A percentile compares a stretch with the other conserved stretches of the same genome.
Conservation (phyloP, 495 filamentous ascomycete species). For the Lasiosphaeria hispida region DNA sequence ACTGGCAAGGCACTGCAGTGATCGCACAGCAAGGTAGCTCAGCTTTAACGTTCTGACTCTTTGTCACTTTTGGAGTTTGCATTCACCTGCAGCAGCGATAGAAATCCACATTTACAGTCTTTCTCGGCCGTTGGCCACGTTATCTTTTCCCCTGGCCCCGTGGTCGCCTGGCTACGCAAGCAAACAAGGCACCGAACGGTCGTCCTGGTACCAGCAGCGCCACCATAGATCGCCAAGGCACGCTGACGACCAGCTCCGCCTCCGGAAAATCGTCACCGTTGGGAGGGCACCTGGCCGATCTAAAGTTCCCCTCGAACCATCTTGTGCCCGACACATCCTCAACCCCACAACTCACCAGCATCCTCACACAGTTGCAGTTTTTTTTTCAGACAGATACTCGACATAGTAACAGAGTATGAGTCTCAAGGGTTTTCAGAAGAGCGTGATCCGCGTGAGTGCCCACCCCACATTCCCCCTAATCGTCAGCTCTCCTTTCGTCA, state of each 20-base stretch:
- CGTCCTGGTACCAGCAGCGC: conserved; percentile 10
- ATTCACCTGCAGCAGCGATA: background rate
- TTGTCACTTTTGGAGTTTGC: background rate
- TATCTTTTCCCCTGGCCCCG: background rate
- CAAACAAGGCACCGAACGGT: conserved; percentile 1
- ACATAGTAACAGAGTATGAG: conserved; percentile 63
- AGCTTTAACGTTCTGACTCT: background rate
- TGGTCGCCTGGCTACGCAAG: background rate
- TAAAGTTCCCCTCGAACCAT: background rate
- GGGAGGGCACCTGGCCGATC: background rate
- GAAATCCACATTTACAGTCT: too few relatives aligned
- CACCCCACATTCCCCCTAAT: background rate
- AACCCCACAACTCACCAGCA: conserved; percentile 5
- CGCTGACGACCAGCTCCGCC: conserved; percentile 20
- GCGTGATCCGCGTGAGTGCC: conserved; percentile 68
- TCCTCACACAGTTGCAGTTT: background rate
- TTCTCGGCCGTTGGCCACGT: too few relatives aligned
- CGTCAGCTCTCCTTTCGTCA: background rate
- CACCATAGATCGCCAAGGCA: conserved; percentile 28
- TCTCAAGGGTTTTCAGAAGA: conserved; percentile 94
- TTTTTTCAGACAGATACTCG: background rate
- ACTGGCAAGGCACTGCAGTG: too few relatives aligned
- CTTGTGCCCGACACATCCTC: background rate
- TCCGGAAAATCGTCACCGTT: conserved; percentile 24
- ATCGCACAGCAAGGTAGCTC: too few relatives aligned